Evolutionary conservation across 2,329 filamentous ascomycete genomes (phyloP).

Genomic region (Herpotrichia juniperi): DNA sequence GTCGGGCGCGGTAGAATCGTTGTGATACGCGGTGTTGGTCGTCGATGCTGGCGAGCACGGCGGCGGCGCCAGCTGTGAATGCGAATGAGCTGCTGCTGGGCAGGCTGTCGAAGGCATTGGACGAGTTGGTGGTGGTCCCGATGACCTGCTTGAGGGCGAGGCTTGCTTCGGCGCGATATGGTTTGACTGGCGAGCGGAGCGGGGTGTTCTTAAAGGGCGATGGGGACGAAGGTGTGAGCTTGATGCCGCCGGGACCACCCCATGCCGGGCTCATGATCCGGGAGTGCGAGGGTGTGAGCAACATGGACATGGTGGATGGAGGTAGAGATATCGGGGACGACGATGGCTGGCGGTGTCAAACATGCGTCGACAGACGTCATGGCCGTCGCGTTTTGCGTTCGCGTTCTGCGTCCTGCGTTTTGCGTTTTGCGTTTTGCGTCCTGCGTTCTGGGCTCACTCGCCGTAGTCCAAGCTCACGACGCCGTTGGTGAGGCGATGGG

Average conservation of each 20-base stretch:
- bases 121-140: conserved; percentile 84
- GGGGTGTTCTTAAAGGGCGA: conserved; percentile 71
- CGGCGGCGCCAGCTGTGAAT: conserved; percentile 90
- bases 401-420: no score
- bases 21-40: conserved; percentile 70
- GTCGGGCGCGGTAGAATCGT: conserved; percentile 88
- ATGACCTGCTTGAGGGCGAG: conserved; percentile 84
- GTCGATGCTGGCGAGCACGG: conserved; percentile 84
- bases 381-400: conserved; percentile 12
- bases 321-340: conserved; percentile 13
- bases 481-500: conserved; percentile 13
- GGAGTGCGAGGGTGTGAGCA: conserved; percentile 47
- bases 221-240: conserved; percentile 70
- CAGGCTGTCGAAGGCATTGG: conserved; percentile 85
- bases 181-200: conserved; percentile 66
- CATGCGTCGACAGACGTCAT: conserved; percentile 25
- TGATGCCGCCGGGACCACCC: conserved; percentile 37
- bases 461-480: no score
- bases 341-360: conserved; percentile 6
- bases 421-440: no score
- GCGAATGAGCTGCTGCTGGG: conserved; percentile 75
- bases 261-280: conserved; percentile 50
- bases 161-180: conserved; percentile 51
- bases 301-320: no score
- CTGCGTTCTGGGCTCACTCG: no score